Conservation (phyloP, 2,329 filamentous ascomycete species). For the Cytospora schulzeri region DNA sequence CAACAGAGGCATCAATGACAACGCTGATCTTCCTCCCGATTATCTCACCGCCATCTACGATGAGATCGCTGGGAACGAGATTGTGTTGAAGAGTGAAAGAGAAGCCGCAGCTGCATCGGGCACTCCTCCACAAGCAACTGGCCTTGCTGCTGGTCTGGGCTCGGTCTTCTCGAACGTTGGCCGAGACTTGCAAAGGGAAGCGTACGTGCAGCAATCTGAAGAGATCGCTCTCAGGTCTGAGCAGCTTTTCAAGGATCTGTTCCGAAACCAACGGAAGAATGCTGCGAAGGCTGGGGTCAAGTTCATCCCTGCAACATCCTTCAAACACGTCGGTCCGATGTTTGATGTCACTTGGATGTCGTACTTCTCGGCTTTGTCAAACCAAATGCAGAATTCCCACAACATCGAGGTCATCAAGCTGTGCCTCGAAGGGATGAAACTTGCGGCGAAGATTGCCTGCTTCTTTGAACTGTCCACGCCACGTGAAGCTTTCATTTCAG, state of each 20-base stretch:
- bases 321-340: slow-evolving; percentile 95
- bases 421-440: slow-evolving; percentile 92
- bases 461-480: slow-evolving; percentile 93
- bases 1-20: slow-evolving; percentile 97
- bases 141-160: slow-evolving; percentile 80
- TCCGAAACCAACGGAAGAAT: slow-evolving; percentile 84
- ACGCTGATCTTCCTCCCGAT: slow-evolving; percentile 87
- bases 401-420: slow-evolving; percentile 90
- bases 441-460: slow-evolving; percentile 91
- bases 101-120: slow-evolving; percentile 84
- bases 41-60: slow-evolving; percentile 90
- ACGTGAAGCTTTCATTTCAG: slow-evolving; percentile 90
- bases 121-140: slow-evolving; percentile 59
- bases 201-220: slow-evolving; percentile 91
- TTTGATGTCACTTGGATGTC: slow-evolving; percentile 99
- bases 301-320: slow-evolving; percentile 92
- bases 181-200: slow-evolving; percentile 87
- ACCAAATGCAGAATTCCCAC: slow-evolving; percentile 88
- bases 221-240: slow-evolving; percentile 76
- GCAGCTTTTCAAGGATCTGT: slow-evolving; percentile 90
- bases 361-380: slow-evolving; percentile 91
- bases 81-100: slow-evolving; percentile 89
- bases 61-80: slow-evolving; percentile 88
- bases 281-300: slow-evolving; percentile 67
- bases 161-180: slow-evolving; percentile 91